Conservation (phyloP, 2,329 filamentous ascomycete genomes). For the Calonectria henricotiae region DNA sequence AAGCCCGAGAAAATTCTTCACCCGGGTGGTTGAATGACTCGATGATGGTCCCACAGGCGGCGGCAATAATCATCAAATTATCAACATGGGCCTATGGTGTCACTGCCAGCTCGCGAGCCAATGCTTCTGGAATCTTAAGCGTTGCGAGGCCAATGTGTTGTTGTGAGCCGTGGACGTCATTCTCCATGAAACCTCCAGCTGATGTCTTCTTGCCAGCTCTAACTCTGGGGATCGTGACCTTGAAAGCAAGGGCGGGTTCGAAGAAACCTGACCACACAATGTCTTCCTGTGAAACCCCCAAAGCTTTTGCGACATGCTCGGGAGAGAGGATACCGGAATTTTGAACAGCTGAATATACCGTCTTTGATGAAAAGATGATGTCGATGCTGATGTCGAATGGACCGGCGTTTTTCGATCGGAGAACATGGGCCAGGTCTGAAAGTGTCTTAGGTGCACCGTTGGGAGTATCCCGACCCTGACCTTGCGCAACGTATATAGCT, state of each 20-base stretch:
- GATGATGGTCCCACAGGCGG: too few species aligned
- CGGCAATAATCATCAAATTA: too few species aligned
- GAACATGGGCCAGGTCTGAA: constrained; percentile 59
- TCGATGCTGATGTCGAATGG: constrained; percentile 69
- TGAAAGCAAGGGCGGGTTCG: constrained; percentile 65
- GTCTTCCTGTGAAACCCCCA: constrained; percentile 49
- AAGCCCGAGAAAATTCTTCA: too few species aligned
- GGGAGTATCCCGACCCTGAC: accelerated
- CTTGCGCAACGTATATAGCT: accelerated
- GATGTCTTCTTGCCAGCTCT: constrained; percentile 39
- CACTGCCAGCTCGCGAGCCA: too few species aligned
- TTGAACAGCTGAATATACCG: constrained; percentile 52
- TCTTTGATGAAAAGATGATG: constrained; percentile 62
- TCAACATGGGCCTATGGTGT: neutral
- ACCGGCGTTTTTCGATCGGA: constrained; percentile 66
- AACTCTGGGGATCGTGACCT: constrained; percentile 51
- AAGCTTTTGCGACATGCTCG: constrained; percentile 42
- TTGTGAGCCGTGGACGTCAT: constrained; percentile 47
- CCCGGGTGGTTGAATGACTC: too few species aligned
- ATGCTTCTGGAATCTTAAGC: constrained; percentile 27
- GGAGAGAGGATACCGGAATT: constrained; percentile 34
- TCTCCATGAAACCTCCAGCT: constrained; percentile 48
- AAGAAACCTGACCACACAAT: constrained; percentile 62
- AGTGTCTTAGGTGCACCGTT: constrained; percentile 28
- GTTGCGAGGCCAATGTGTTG: constrained; percentile 44